Conservation (phyloP, 108 stramenopile genomes). For the Conticribra guillardii region DNA sequence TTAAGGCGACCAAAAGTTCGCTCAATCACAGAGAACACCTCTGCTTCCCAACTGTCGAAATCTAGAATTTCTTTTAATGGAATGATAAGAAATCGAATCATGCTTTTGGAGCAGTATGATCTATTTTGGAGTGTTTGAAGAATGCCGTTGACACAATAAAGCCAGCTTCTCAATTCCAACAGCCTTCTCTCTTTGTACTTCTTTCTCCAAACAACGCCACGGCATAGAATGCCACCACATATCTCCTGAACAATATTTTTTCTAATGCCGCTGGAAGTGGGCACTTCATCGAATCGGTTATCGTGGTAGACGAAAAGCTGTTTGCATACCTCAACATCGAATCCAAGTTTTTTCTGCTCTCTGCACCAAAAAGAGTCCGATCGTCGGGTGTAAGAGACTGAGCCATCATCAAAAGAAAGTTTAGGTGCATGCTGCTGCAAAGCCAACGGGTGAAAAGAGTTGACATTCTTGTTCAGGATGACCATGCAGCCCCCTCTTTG, state of each 20-base stretch:
- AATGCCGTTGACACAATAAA: slow-evolving; percentile 9
- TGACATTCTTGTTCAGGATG: slow-evolving; percentile 8
- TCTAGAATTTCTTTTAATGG: slow-evolving; percentile 14
- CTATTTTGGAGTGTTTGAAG: slow-evolving; percentile 5
- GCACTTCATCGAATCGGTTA: slow-evolving; percentile 7
- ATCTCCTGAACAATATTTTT: slow-evolving; percentile 13
- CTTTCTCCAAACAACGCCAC: neutral
- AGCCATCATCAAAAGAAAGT: neutral
- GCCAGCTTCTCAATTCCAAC: slow-evolving; percentile 20
- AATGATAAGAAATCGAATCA: slow-evolving; percentile 1
- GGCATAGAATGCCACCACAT: slow-evolving; percentile 20
- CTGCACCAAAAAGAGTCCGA: slow-evolving; percentile 32
- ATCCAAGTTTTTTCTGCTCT: neutral
- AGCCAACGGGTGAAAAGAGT: slow-evolving; percentile 18
- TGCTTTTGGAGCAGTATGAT: neutral
- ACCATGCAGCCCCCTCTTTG: slow-evolving; percentile 32
- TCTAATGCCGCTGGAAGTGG: neutral
- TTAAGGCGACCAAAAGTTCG: neutral
- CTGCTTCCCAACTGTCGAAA: slow-evolving; percentile 6
- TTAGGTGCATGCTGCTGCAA: slow-evolving; percentile 21
- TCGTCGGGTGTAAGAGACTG: slow-evolving; percentile 3
- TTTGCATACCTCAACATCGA: neutral
- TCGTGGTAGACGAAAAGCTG: slow-evolving; percentile 22
- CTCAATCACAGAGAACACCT: slow-evolving; percentile 18
- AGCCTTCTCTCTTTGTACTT: neutral